Base-by-base conservation (phyloP, 495 filamentous ascomycete species). In the Talaromyces borbonicus region DNA sequence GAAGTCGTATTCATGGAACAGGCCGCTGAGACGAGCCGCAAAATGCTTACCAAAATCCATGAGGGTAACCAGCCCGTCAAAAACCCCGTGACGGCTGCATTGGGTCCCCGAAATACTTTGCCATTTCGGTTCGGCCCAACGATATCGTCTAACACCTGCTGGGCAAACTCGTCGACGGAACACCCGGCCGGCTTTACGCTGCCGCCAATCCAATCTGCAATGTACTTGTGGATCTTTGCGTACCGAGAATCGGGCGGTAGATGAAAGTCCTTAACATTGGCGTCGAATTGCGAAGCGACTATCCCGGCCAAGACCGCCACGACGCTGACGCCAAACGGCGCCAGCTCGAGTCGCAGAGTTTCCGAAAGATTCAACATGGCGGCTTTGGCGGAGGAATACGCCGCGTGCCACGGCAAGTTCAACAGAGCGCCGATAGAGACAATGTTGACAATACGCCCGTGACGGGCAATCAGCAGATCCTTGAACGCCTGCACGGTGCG, bases 371-470 rank as follows among this genome's bases (percentile, higher is more conserved):
- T 44, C 8, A 49, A 56, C 4, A 62, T 24, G 7, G 63, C 61
- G 1, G 51, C 50, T 36, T 71, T 71, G 11, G 65, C 66, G 12
- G 58, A 52, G 4, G 49, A 31, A 38, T 71, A 69, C 20, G 38
- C 11, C 14, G 38, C 38, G 19, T 25, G 38, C 38, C 38, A 41
- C 26, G 38, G 38, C 9, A 41, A n/a, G 9, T 22, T 22, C 12
- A 41, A 8, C 37, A 68, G 45, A 23, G 69, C 67, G 15, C 70
- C 66, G 5, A 74, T 61, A 1, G 69, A 72, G 9, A 68, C 66
- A 43, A 74, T 69, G 29, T 55, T 55, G 22, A 55, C 45, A 19
- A 52, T 45, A 12, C 45, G 25, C n/a, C 52, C 52, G 9, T 25
- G 29, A 20, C 31, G 26, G 12, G 25, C 31, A 19, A 52, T 41